Base-by-base conservation (phyloP, 768 basidiomycete genomes). In the Lactifluus hygrophoroides region DNA sequence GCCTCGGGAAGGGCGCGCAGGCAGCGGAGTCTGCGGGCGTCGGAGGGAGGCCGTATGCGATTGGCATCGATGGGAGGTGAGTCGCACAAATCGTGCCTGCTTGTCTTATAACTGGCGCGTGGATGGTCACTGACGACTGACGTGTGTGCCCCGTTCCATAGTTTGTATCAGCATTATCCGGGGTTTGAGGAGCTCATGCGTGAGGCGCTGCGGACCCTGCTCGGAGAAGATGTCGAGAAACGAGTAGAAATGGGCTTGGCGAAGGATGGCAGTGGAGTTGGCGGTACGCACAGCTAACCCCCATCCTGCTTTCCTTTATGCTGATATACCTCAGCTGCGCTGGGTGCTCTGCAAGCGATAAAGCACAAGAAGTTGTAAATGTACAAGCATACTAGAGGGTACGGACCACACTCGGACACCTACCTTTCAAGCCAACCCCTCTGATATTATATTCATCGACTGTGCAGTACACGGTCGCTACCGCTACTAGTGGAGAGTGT, bases 231-330 rank as follows among this genome's bases (percentile, higher is more conserved):
- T 32, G 83, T 89, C 7, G 92, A 94, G 75, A 76, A 82, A 66
- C 76, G 83, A 30, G 84, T 96, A 0, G 79, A 86, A 49, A 89
- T 98, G 66, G 95, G 92, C 37, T 69, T 98, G 69, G 96, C 96
- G 4, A 98, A 96, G 71, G 96, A 99, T 65, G 96, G 96, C 13
- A 94, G 91, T 67, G 96, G 95, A 37, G 93, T 94, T 42, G 96
- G 96, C 68, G 95, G 94, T 96, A 71, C 74, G 88, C 49, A n/a
- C 13, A 1, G 32, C 5, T 43, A 23, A 21, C 42, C 11, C 11
- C 32, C 8, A 27, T 34, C 23, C 32, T 52, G 56, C 32, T 40
- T 3, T 45, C 60, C 40, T 21, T 54, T 58, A 46, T 57, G 46
- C 64, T 52, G 13, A 51, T 49, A 42, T 19, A 46, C 48, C 19